Conservation (phyloP, 805 yeast genomes). For the Phaffomyces antillensis region DNA sequence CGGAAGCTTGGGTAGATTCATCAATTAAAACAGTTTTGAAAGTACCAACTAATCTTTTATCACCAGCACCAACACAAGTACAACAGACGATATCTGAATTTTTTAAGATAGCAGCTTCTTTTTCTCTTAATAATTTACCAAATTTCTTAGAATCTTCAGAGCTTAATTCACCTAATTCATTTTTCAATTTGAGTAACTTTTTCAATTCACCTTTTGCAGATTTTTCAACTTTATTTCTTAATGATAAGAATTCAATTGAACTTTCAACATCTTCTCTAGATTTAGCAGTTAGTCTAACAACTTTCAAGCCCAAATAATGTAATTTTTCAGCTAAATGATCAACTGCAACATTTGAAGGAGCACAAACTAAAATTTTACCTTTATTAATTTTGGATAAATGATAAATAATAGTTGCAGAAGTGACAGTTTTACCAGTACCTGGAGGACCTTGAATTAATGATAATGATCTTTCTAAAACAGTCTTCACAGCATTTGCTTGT, state of each 20-base stretch:
- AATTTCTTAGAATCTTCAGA: conserved; percentile 42
- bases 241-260: conserved; percentile 47
- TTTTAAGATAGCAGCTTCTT: conserved; percentile 44
- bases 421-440: conserved; percentile 93
- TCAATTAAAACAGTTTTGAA: conserved; percentile 83
- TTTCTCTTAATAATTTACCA: conserved; percentile 32
- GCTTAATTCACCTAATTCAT: conserved; percentile 64
- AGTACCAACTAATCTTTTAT: conserved; percentile 44
- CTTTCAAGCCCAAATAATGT: conserved; percentile 62
- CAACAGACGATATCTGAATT: conserved; percentile 76
- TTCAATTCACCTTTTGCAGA: conserved; percentile 49
- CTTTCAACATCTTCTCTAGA: conserved; percentile 77
- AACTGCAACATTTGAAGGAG: conserved; percentile 93
- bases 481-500: conserved; percentile 69
- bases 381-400: conserved; percentile 59
- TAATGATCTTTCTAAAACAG: conserved; percentile 63
- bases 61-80: conserved; percentile 93
- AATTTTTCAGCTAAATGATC: conserved; percentile 81
- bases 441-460: conserved; percentile 94
- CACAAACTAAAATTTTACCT: conserved; percentile 75
- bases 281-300: conserved; percentile 69
- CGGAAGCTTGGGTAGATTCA: conserved; percentile 91
- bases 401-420: conserved; percentile 81
- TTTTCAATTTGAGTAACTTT: conserved; percentile 50
- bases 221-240: conserved; percentile 45